Evolutionary conservation across 2,329 filamentous ascomycete genomes (phyloP).

Genomic region (Chaetomium sp.): DNA sequence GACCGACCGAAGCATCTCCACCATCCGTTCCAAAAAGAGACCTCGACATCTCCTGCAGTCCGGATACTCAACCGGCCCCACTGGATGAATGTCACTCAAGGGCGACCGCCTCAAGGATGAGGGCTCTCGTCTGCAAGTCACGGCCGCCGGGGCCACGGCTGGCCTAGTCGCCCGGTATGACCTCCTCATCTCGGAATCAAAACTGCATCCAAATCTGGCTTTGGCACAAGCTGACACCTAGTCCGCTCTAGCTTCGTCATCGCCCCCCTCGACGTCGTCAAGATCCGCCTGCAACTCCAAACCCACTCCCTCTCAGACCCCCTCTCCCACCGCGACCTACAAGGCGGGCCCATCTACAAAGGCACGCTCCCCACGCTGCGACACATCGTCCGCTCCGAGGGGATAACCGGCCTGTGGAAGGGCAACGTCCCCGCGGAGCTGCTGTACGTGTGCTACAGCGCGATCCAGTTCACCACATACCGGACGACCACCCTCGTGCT

Average conservation of each 20-base stretch:
- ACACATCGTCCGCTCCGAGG: slow-evolving; percentile 78
- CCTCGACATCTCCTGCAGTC: neutral
- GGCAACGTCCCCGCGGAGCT: slow-evolving; percentile 95
- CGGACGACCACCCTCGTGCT: slow-evolving; percentile 71
- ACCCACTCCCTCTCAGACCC: slow-evolving; percentile 81
- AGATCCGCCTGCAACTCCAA: slow-evolving; percentile 95
- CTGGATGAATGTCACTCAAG: slow-evolving; percentile 49
- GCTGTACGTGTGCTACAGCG: slow-evolving; percentile 89
- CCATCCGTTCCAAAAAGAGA: neutral
- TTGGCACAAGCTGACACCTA: neutral
- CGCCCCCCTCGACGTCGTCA: slow-evolving; percentile 94
- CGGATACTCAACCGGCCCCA: neutral
- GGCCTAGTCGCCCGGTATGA: slow-evolving; percentile 82
- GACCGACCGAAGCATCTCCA: neutral
- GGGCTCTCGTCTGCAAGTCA: slow-evolving; percentile 60
- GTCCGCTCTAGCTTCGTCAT: slow-evolving; percentile 73
- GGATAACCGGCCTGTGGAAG: slow-evolving; percentile 89
- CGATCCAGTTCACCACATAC: slow-evolving; percentile 88
- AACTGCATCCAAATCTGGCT: neutral
- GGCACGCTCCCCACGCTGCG: slow-evolving; percentile 75
- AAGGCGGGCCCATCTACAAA: slow-evolving; percentile 62
- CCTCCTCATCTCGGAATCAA: neutral
- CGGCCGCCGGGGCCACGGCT: slow-evolving; percentile 62
- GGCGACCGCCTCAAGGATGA: slow-evolving; percentile 60
- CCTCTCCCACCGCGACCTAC: slow-evolving; percentile 54